Percentiles rank a stretch among this genome's conserved stretches.
Evolutionary conservation across 75 land plant genomes (phyloP).

Genomic region (Azolla pinnata): DNA sequence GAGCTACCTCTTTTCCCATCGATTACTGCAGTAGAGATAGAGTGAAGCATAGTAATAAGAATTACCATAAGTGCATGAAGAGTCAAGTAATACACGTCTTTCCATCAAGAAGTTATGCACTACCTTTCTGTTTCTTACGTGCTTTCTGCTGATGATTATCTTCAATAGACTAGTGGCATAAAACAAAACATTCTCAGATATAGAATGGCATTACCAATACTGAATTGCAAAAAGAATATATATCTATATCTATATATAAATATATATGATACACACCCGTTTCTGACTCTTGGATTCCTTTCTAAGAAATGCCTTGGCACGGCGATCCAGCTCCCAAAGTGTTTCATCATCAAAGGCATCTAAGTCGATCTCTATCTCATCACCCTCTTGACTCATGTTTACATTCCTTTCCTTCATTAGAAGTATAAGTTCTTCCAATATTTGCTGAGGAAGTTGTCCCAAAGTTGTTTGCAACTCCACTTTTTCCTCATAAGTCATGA

Average conservation of each 20-base stretch:
- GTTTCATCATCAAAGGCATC: conserved; percentile 66
- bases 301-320: conserved; percentile 45
- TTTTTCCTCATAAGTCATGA: conserved; percentile 68
- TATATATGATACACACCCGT: conserved; percentile 1
- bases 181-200: no score
- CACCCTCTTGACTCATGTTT: conserved; percentile 43
- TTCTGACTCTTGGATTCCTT: conserved; percentile 6
- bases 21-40: no score
- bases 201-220: no score
- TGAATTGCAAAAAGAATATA: no score
- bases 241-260: no score
- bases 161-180: conserved; percentile 1
- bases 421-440: conserved; percentile 47
- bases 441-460: conserved; percentile 56
- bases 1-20: no score
- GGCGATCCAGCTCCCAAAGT: conserved; percentile 80
- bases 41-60: no score
- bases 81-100: no score
- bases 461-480: conserved; percentile 37
- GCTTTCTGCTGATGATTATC: neutral
- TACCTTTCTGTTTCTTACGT: neutral
- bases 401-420: conserved; percentile 60
- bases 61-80: no score
- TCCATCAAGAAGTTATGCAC: no score
- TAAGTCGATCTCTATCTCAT: conserved; percentile 83